Conservation (phyloP, 192 early-diverging fungal genomes). For the Radiomyces spectabilis region DNA sequence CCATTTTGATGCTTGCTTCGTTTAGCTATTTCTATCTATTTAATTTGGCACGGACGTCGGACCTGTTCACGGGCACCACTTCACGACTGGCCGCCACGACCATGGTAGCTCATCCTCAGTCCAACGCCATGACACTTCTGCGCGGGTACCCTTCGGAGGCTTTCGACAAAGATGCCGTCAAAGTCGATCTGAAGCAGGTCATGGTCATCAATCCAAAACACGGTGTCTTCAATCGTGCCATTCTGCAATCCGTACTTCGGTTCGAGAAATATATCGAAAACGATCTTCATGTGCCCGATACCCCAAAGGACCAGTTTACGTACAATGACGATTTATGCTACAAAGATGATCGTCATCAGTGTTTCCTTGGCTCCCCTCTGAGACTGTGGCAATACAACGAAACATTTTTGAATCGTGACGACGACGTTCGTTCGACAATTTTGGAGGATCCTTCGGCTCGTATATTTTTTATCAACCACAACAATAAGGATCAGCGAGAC, state of each 20-base stretch:
- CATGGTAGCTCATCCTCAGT: slow-evolving; percentile 19
- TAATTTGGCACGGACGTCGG: slow-evolving; percentile 59
- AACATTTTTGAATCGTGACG: slow-evolving; percentile 16
- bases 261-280: slow-evolving; percentile 31
- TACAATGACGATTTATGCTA: slow-evolving; percentile 34
- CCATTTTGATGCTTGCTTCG: slow-evolving; percentile 61
- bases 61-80: slow-evolving; percentile 44
- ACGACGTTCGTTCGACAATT: slow-evolving; percentile 25
- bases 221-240: slow-evolving; percentile 37
- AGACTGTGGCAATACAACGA: slow-evolving; percentile 16
- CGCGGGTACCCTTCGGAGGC: neutral
- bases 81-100: slow-evolving; percentile 34
- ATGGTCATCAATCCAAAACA: slow-evolving; percentile 28
- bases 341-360: slow-evolving; percentile 11
- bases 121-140: neutral
- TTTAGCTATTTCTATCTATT: slow-evolving; percentile 74
- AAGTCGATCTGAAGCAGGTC: slow-evolving; percentile 52
- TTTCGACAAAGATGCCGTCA: slow-evolving; percentile 30
- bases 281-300: slow-evolving; percentile 20
- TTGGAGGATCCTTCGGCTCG: too few relatives aligned
- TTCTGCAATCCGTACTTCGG: slow-evolving; percentile 34
- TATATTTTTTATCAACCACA: too few relatives aligned
- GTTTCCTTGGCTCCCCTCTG: slow-evolving; percentile 9
- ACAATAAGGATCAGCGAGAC: neutral
- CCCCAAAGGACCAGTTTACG: slow-evolving; percentile 6